Base-by-base conservation (phyloP, 306 rosid genomes). In the Malus orientalis region DNA sequence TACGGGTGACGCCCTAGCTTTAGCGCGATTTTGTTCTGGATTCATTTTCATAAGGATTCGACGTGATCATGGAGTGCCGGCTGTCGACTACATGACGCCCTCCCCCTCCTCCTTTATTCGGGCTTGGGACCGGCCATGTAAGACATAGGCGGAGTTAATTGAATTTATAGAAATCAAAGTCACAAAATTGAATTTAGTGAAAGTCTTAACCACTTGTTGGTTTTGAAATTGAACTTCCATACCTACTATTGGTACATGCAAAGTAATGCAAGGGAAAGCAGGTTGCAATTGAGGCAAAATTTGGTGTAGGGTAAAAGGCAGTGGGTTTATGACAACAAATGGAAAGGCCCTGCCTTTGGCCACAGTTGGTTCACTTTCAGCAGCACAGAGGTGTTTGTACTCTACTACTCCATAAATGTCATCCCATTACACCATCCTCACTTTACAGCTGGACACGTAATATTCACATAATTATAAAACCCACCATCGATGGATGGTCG, bases 361-460 rank as follows among this genome's bases (percentile, higher is more conserved):
- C 29, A 33, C 70, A 18, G 44, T 25, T 16, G 69, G 69, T 40
- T 60, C 29, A 25, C 22, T 68, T 68, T 74, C 45, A 59, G 78
- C 70, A 74, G 47, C 67, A 30, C 57, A 74, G 61, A 5, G 60
- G 36, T 27, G 47, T 11, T 74, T 30, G 78, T 19, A 62, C 70
- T 19, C n/a, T 49, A 49, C 20, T 16, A 20, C 64, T 68, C 70
- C 61, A 62, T 62, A 54, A 62, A 62, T 62, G 70, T 69, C 18
- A 13, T 40, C 57, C 38, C 67, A 38, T 73, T 73, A 12, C 58
- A 59, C 23, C 40, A 4, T 11, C 29, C 30, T 18, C 19, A 30
- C 78, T 84, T 80, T 80, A 84, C 84, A 84, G 84, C 80, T 80
- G 84, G 77, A 77, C 45, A 29, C 69, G 11, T 22, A 66, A 16